Base-by-base conservation (phyloP, 1,284 basidiomycete genomes). In the Tremellales sp. region DNA sequence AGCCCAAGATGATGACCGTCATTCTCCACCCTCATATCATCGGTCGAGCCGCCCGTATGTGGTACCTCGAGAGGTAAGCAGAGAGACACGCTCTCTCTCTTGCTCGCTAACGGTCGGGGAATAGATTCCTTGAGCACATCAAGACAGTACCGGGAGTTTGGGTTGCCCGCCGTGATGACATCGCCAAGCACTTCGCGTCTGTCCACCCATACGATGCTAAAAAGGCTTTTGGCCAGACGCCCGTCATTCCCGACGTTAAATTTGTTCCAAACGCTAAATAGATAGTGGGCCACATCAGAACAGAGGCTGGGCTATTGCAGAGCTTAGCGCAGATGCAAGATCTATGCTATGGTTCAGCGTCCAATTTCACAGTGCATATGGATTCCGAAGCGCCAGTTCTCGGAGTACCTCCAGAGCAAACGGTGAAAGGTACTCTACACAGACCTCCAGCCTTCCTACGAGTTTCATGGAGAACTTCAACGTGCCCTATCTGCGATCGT, bases 21-120 rank as follows among this genome's bases (percentile, higher is more conserved):
- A 43, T 35, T 26, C 47, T 48, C 13, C 47, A 48, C 33, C 47
- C 47, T 3, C 36, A 28, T 26, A 42, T 48, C 28, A 32, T 43
- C n/a, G 47, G 47, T 10, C 47, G 43, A 25, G 47, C 40, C 4
- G 35, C 40, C 16, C 22, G 47, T 34, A 41, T 41, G 25, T 48
- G 39, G 28, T 48, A 43, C 24, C 26, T 48, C 5, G 47, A 48
- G 34, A 40, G 38, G 45, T 47, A 13, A 35, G 38, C 27, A n/a
- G n/a, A n/a, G n/a, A n/a, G n/a, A n/a, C n/a, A n/a, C 19, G 13
- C 3, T 22, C 18, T 12, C 22, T 8, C 7, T 16, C 34, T 7
- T 36, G 16, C 16, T 8, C 16, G 3, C 12, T 8, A 22, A 4
- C 27, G 5, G 21, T 19, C 33, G 19, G 9, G 4, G 13, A n/a